These are phyloP conservation scores for Saxispiralis lemnorum DNA, from an alignment of 495 filamentous ascomycete species.

Conservation along the genomic window DNA sequence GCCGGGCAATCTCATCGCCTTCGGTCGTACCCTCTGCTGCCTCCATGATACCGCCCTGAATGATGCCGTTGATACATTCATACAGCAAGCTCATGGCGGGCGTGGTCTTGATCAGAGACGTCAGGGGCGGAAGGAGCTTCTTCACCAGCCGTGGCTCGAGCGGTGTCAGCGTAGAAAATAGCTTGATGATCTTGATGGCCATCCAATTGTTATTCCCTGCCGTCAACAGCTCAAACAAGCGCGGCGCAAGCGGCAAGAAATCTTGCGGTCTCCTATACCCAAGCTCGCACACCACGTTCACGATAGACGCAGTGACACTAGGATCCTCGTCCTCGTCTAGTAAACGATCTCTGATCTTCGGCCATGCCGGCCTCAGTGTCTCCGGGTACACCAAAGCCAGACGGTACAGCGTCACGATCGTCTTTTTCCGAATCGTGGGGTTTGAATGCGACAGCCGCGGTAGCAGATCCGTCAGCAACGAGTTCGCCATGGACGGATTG, in stretches of 20 bases:
- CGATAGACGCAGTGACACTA: conserved; percentile 84
- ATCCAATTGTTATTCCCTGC: conserved; percentile 96
- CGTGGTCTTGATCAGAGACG: conserved; percentile 80
- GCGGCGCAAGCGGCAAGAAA: conserved; percentile 78
- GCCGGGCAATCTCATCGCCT: conserved; percentile 76
- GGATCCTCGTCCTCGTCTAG: conserved; percentile 81
- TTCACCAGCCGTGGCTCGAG: conserved; percentile 78
- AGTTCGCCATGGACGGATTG: conserved; percentile 75
- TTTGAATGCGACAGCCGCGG: conserved; percentile 74
- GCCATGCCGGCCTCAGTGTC: conserved; percentile 80
- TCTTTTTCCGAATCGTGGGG: conserved; percentile 76
- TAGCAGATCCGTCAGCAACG: conserved; percentile 66
- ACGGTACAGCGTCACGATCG: conserved; percentile 79
- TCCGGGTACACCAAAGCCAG: conserved; percentile 88
- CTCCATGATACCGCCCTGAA: conserved; percentile 83
- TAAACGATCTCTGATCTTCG: conserved; percentile 82
- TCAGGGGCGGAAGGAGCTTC: conserved; percentile 88
- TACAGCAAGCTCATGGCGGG: conserved; percentile 92
- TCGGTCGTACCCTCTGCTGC: conserved; percentile 57
- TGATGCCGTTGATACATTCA: conserved; percentile 95
- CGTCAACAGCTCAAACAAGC: conserved; percentile 83
- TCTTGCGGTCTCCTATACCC: conserved; percentile 87
- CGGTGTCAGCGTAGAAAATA: conserved; percentile 92
- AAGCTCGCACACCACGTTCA: conserved; percentile 92
- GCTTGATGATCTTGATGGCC: conserved; percentile 96